phyloP scores from a whole-genome alignment of 352 stramenopile genomes.

The Phytophthora colocasiae region DNA sequence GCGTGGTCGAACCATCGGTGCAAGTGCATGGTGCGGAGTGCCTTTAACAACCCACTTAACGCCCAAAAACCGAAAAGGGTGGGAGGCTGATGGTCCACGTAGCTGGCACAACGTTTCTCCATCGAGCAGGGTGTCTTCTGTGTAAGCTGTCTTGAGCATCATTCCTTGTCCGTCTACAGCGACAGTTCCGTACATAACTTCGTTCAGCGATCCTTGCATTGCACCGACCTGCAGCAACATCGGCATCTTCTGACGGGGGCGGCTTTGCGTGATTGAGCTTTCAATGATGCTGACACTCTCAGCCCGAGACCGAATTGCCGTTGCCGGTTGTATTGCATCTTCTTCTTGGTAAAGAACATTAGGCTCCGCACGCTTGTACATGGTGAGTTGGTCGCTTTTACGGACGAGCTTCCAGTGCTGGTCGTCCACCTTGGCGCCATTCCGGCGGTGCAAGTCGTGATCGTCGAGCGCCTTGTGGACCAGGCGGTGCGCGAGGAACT shows the following conservation, averaged over 20 bases:
- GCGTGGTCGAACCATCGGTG: conserved; percentile 37
- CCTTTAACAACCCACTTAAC: conserved; percentile 61
- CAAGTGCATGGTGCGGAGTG: conserved; percentile 29
- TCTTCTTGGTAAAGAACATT: conserved; percentile 15
- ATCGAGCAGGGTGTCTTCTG: conserved; percentile 58
- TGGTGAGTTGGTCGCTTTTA: conserved; percentile 38
- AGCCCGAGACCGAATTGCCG: conserved; percentile 21
- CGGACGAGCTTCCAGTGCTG: conserved; percentile 41
- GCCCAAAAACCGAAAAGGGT: conserved; percentile 56
- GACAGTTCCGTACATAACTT: conserved; percentile 68
- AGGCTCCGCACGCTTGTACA: conserved; percentile 32
- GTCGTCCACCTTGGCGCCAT: conserved; percentile 28
- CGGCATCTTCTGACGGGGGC: conserved; percentile 42
- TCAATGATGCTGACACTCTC: conserved; percentile 20
- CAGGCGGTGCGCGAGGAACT: conserved; percentile 39
- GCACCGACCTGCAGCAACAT: conserved; percentile 45
- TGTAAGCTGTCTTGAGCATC: conserved; percentile 57
- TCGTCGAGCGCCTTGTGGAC: conserved; percentile 39
- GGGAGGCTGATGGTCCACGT: conserved; percentile 37
- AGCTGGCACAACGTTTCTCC: conserved; percentile 57
- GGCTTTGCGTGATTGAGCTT: conserved; percentile 15
- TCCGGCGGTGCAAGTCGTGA: conserved; percentile 33
- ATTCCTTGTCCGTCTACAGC: conserved; percentile 53
- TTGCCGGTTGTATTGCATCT: conserved; percentile 17
- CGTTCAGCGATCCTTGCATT: conserved; percentile 52